Evolutionary conservation across 2,329 filamentous ascomycete genomes (phyloP), one percentile per base, ranked within the genome.

Genomic region (Atkinsonella hypoxylon): DNA sequence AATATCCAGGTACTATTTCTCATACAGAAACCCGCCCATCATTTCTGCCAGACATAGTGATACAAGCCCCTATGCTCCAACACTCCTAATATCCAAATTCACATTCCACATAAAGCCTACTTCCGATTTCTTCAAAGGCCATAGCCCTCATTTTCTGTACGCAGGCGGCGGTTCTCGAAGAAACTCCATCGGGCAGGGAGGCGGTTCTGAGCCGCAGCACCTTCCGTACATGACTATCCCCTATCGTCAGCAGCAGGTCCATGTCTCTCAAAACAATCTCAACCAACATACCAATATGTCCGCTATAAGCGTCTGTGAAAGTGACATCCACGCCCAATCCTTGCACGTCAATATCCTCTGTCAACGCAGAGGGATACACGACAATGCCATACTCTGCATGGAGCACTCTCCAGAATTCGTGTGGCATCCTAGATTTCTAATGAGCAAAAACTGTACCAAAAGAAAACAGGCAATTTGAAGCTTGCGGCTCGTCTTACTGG

Each of bases 321-420:
- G 66, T 69, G 2, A 63, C 57, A 8, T 67, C 64, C 2, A 59
- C 54, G 1, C 59, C 64, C 38, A 70, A 45, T 0, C 64, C 66
- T 8, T 56, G 56, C 10, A 64, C 52, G 22, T 65, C 62, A 26
- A 69, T 56, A 8, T 64, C 58, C 50, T 69, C 67, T 10, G 62
- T 66, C 51, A 70, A 55, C 4, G 67, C 67, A 1, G 67, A 68
- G 2, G 67, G 67, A 48, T 69, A 70, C 20, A 70, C 64, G n/a
- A 70, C 56, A 42, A 70, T 70, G 39, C 67, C 67, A 30, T 67
- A 70, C 47, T 70, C 67, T 7, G 59, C 52, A 34, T 68, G 65
- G 13, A 70, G 58, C 8, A 68, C 58, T 26, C 62, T 56, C 67
- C 67, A 70, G 48, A 70, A 70, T 48, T 65, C 64, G 1, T 61